Conservation (phyloP, 371 early-diverging fungal species). For the Massospora cicadina region DNA sequence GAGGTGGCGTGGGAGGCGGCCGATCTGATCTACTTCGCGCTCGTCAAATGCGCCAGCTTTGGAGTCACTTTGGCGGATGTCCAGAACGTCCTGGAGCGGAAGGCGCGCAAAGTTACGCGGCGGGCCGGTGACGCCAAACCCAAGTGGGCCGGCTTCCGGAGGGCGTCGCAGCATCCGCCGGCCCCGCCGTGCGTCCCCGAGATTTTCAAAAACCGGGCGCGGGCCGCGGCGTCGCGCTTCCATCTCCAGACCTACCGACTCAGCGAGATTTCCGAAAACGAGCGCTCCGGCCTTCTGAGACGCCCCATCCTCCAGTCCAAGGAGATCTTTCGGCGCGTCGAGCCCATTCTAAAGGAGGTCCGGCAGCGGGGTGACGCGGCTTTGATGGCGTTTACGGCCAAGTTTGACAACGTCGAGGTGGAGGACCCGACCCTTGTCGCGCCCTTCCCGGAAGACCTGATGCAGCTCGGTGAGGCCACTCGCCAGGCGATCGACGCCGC, state of each 20-base stretch:
- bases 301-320: constrained; percentile 82
- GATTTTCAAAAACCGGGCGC: constrained; percentile 13
- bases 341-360: constrained; percentile 79
- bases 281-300: constrained; percentile 46
- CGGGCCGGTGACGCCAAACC: constrained; percentile 91
- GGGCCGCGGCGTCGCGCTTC: constrained; percentile 26
- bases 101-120: constrained; percentile 69
- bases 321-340: constrained; percentile 68
- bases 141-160: constrained; percentile 25
- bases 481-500: constrained; percentile 83
- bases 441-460: constrained; percentile 57
- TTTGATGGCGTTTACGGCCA: constrained; percentile 57
- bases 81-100: constrained; percentile 63
- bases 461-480: constrained; percentile 46
- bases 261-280: constrained; percentile 20
- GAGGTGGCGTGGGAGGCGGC: constrained; percentile 93
- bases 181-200: neutral
- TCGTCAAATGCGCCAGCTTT: constrained; percentile 63
- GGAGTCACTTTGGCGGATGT: constrained; percentile 75
- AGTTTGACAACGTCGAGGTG: constrained; percentile 77
- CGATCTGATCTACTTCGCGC: constrained; percentile 87
- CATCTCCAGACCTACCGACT: constrained; percentile 39
- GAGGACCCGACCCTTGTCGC: constrained; percentile 49
- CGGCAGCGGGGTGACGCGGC: constrained; percentile 72
- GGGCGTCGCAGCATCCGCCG: constrained; percentile 6